Evolutionary conservation across 495 filamentous ascomycete genomes (phyloP), one percentile per base, ranked within the genome.

Genomic region (Penicillium ochrochloron): DNA sequence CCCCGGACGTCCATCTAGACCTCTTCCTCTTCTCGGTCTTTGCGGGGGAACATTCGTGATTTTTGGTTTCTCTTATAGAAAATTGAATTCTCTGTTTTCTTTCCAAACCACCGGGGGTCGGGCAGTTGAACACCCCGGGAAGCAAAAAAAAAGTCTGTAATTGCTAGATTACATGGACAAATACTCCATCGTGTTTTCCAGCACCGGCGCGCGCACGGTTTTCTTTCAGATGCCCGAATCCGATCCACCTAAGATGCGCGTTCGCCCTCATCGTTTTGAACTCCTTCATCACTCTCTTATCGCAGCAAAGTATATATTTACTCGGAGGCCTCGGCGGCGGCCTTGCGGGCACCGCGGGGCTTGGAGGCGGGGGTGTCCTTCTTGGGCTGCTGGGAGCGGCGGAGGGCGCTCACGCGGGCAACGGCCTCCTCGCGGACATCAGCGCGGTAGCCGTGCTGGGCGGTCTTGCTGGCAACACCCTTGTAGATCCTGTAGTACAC

Each of bases 371-470:
- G 85, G 59, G 80, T 73, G 21, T 90, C 86, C 88, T 97, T 97
- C 82, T 89, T 87, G 60, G 88, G 76, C 72, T 83, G 82, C 85
- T 96, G 91, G 60, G 89, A 89, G 68, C 84, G 79, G 76, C 90
- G 91, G 82, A 98, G 85, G 71, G 92, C 92, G 76, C 89, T 92
- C 68, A 90, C 94, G 70, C 95, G 92, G 76, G 94, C 84, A 75
- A 98, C 90, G 66, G 93, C 93, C 68, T 88, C 89, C 72, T 88
- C 84, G 66, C 93, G 91, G 76, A 99, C 85, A 75, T 99, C 95
- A 70, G 89, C 76, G 75, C 95, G 89, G 86, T 95, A 96, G 70
- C 86, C 84, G 76, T 85, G 83, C 87, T 92, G 93, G 73, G 93
- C 91, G 64, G 89, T 89, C 75, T 81, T 81, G 82, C 82, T 88